Percentiles rank a stretch among this genome's conserved stretches.
These are phyloP conservation scores for Neofusicoccum laricinum DNA, from an alignment of 2,329 filamentous ascomycete species.

Conservation along the genomic window DNA sequence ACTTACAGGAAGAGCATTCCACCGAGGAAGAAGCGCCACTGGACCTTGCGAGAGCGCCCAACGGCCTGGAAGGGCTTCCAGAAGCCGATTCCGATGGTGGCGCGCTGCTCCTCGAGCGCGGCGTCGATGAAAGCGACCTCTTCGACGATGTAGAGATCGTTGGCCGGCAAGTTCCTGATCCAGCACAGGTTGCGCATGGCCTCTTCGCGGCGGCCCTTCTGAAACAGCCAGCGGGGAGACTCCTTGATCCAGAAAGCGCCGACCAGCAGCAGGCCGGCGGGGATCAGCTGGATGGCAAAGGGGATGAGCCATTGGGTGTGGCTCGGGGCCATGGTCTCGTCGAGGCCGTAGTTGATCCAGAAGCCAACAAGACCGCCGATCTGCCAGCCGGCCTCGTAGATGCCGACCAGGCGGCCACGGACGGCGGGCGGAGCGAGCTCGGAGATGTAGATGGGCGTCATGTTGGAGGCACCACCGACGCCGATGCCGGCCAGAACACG, in stretches of 20 bases:
- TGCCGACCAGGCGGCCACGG: constrained; percentile 57
- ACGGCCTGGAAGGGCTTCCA: constrained; percentile 51
- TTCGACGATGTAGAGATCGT: constrained; percentile 68
- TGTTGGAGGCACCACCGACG: constrained; percentile 55
- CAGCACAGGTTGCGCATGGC: constrained; percentile 53
- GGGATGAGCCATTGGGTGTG: constrained; percentile 53
- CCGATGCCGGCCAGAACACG: constrained; percentile 57
- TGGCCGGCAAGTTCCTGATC: constrained; percentile 58
- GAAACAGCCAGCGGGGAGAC: constrained; percentile 64
- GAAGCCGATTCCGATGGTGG: constrained; percentile 67
- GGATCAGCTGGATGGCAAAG: constrained; percentile 57
- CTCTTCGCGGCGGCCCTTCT: constrained; percentile 60
- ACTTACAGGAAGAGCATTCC: constrained; percentile 59
- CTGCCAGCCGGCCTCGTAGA: constrained; percentile 57
- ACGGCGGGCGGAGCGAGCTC: constrained; percentile 58
- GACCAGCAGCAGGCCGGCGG: constrained; percentile 38
- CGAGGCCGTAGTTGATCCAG: constrained; percentile 44
- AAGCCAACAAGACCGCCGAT: constrained; percentile 51
- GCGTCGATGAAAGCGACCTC: constrained; percentile 69
- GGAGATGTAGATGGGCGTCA: constrained; percentile 60
- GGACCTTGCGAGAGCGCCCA: constrained; percentile 47
- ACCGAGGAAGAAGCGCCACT: constrained; percentile 71
- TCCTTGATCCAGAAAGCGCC: constrained; percentile 57
- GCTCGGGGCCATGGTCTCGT: constrained; percentile 41
- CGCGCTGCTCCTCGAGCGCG: constrained; percentile 63